Evolutionary conservation across 1,284 basidiomycete genomes (phyloP), one percentile per base, ranked within the genome.

Genomic region (Ceratobasidium sp.): DNA sequence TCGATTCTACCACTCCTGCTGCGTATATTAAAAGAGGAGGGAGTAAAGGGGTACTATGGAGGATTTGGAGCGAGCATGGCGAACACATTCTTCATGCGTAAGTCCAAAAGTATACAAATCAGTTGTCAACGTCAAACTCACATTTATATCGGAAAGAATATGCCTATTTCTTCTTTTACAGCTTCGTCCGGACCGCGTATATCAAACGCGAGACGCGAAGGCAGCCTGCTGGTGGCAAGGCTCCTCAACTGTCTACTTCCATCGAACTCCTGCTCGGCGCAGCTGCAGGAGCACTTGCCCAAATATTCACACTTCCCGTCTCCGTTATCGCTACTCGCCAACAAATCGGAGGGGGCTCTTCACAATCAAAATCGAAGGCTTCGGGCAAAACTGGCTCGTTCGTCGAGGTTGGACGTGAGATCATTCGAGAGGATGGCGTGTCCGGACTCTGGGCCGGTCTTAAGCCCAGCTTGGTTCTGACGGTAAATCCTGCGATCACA

Each of bases 141-240:
- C 65, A 13, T 59, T 28, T 26, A 66, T 69, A 48, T 64, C 76
- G n/a, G 40, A 4, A 84, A 98, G 97, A 98, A 90, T 98, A 97
- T 83, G 97, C 98, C 26, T 99, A 99, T 87, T 99, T 99, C 88
- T 99, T 98, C 90, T 99, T 98, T 89, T 99, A 99, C 86, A 94
- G 96, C 38, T 89, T 96, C 84, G 94, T 99, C 40, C 91, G 96
- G 80, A 91, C 89, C 28, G 89, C 94, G 7, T 97, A 97, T 85
- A 90, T 93, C 81, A 91, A 90, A 82, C 91, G 95, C 40, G 84
- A 93, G 48, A 85, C 87, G 4, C 85, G 88, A 23, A 90, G 87
- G 74, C 86, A 90, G 0, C 89, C 91, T 0, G 81, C 88, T 1
- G 59, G 59, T 20, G 90, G 92, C 10, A 91, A 90, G 80, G 54